A percentile compares a stretch with the other conserved stretches of the same genome.
Evolutionary conservation across 2,329 filamentous ascomycete genomes (phyloP).

Genomic region (Diatrype stigma): DNA sequence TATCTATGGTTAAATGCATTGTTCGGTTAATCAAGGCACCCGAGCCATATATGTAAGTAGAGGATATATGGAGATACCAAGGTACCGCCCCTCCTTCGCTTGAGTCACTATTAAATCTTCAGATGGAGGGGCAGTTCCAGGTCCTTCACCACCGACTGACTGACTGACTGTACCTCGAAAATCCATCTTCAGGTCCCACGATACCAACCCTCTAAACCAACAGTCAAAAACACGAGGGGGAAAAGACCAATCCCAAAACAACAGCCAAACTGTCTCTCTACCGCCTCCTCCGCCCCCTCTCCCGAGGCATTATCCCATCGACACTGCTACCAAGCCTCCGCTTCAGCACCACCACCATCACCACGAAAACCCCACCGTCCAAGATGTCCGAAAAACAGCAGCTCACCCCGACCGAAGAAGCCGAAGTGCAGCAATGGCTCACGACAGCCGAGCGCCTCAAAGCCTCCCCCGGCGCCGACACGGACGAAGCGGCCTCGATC

Average conservation of each 20-base stretch:
- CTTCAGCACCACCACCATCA: conserved; percentile 38
- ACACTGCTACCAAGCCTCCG: conserved; percentile 14
- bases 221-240: neutral
- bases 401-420: conserved; percentile 75
- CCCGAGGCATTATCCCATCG: conserved; percentile 21
- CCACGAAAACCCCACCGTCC: conserved; percentile 29
- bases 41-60: too few relatives aligned
- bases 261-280: conserved; percentile 35
- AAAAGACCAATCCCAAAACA: neutral
- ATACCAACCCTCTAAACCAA: neutral
- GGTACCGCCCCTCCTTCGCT: neutral
- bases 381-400: conserved; percentile 49
- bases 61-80: neutral
- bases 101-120: neutral
- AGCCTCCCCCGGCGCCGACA: conserved; percentile 56
- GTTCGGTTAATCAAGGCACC: too few relatives aligned
- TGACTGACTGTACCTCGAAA: too few relatives aligned
- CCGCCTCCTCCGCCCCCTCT: conserved; percentile 27
- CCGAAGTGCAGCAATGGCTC: conserved; percentile 87
- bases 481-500: too few relatives aligned
- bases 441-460: conserved; percentile 70
- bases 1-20: too few relatives aligned
- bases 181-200: too few relatives aligned
- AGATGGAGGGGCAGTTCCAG: neutral
- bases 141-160: too few relatives aligned